A percentile compares a stretch with the other conserved stretches of the same genome.
phyloP scores from a whole-genome alignment of 495 filamentous ascomycete genomes.

The Aspergillus sclerotiicarbonarius region DNA sequence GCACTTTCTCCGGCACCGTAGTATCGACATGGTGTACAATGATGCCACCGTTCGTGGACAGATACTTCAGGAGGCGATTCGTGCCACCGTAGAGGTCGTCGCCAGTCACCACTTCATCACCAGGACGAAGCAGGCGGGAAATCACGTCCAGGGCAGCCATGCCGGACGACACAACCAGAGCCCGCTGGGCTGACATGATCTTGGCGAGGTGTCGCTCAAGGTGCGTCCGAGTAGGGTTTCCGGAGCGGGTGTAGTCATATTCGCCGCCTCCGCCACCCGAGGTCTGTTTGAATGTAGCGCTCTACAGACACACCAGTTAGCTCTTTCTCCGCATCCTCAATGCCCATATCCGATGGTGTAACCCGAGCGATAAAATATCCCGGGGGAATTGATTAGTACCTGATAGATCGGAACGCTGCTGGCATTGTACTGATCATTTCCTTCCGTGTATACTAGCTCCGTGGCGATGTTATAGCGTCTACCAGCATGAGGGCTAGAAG shows the following conservation, averaged over 20 bases:
- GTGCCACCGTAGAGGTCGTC: conserved; percentile 97
- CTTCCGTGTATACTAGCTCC: conserved; percentile 92
- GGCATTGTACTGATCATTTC: conserved; percentile 92
- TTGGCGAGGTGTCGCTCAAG: conserved; percentile 96
- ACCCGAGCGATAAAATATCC: neutral
- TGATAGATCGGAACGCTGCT: conserved; percentile 96
- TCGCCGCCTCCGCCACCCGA: conserved; percentile 74
- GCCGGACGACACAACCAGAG: conserved; percentile 88
- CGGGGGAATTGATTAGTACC: conserved; percentile 36
- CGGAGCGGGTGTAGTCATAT: conserved; percentile 97
- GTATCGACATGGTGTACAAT: conserved; percentile 96
- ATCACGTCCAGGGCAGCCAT: conserved; percentile 98
- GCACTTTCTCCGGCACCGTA: conserved; percentile 67
- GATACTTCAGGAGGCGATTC: conserved; percentile 88
- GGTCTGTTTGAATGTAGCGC: conserved; percentile 94
- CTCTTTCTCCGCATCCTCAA: neutral
- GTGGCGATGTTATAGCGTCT: conserved; percentile 89
- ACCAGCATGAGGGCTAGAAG: conserved; percentile 82
- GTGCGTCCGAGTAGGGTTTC: conserved; percentile 94
- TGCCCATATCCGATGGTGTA: neutral
- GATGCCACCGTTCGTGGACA: conserved; percentile 82
- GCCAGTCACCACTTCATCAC: conserved; percentile 94
- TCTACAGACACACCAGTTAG: conserved; percentile 47
- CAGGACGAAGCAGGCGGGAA: conserved; percentile 85
- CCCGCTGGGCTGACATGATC: conserved; percentile 92